Evolutionary conservation across 192 early-diverging fungal species (phyloP), one percentile per base, ranked within the genome.

Genomic region (Podila horticola): DNA sequence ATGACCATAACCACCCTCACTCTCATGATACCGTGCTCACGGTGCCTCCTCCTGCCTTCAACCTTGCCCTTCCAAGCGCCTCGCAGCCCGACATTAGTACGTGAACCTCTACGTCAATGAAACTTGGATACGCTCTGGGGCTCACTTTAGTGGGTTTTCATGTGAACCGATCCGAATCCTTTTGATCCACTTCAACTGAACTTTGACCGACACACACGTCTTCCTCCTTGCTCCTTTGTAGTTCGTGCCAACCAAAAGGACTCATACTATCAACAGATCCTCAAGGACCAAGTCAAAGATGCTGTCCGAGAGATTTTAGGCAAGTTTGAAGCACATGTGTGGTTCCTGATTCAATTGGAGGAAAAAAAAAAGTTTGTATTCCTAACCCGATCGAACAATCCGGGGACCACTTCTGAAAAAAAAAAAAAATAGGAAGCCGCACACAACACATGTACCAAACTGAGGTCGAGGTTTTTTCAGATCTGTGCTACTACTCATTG

Each of bases 171-270:
- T 55, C 52, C 52, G 52, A 55, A 55, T 72, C 33, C 24, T 4
- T 52, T 55, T 11, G 24, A 55, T 45, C 41, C 41, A 45, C 41
- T 13, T 45, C 22, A 55, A 26, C 52, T 28, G 55, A 26, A 20
- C 34, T 20, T 13, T 13, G 1, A 24, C 50, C 29, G 22, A 58
- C n/a, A 30, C 24, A 33, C 5, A 67, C 52, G 38, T 59, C 28
- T 3, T 69, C 19, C 15, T 58, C 51, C 59, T 13, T 52, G 38
- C 20, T 17, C 26, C 62, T n/a, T 26, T 68, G n/a, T 74, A 87
- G 93, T 97, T 77, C 91, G 95, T 30, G 89, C 95, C 55, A 90
- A 93, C 70, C 96, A 98, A 72, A 98, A 98, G 72, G 96, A 98
- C 86, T 75, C 89, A 8, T 93, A 94, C 84, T 95, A 96, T 82